Evolutionary conservation across 139 green algal species (phyloP), one percentile per base, ranked within the genome.

Genomic region (Micromonas pusilla): DNA sequence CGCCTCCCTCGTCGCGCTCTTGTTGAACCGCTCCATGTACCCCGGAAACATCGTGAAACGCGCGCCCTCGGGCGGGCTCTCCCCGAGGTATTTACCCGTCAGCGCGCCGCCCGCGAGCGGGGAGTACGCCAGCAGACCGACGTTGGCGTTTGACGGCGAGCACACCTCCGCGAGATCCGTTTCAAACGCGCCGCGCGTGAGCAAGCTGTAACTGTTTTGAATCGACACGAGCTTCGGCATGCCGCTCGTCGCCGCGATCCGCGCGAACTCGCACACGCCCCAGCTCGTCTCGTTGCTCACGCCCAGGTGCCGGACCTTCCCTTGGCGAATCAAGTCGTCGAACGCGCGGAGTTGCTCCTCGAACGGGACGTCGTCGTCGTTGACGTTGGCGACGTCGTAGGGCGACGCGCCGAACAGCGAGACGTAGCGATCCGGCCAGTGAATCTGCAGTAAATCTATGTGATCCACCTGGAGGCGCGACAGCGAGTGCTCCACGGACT

Each of bases 241-340:
- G 0, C 72, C 1, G 26, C 23, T 62, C 34, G 60, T 52, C 67
- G 91, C 87, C 0, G 79, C 31, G 65, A 37, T 25, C 63, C 28
- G 13, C 28, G 65, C 72, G 33, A 94, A 96, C 70, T 88, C 75
- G 63, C 82, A 85, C 28, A 97, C 93, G 19, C 93, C 93, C n/a
- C 88, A 95, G 37, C 78, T 86, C 0, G 93, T 97, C 83, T 97
- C 93, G 65, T 97, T 97, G 31, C 80, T 90, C 2, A 97, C 87
- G n/a, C 93, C 93, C 0, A 95, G 70, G 84, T 96, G 87, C 6
- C 90, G 83, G 70, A 97, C 92, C 86, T 97, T 97, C 45, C 93
- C 93, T 1, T 86, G 80, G 68, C 91, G 83, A 34, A 97, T 66
- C 1, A 97, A 82, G n/a, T 89, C 73, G 72, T 93, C 79, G 34